phyloP scores from a whole-genome alignment of 306 rosid genomes.

The Ammopiptanthus mongolicus region DNA sequence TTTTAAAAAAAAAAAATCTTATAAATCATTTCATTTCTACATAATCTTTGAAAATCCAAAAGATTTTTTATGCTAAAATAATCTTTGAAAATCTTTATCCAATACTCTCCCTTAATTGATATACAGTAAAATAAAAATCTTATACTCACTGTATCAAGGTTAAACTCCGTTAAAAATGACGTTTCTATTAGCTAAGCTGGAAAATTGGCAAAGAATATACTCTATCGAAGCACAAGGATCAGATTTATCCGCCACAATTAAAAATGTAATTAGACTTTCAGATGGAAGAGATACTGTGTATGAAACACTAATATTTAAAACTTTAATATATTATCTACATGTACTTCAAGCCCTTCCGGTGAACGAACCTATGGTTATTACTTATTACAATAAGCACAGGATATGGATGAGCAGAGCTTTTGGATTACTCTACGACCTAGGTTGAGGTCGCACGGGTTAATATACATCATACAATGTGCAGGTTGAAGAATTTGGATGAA shows the following conservation, averaged over 20 bases:
- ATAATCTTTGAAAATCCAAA: no score
- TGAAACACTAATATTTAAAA: neutral
- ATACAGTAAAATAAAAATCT: no score
- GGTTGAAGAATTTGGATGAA: neutral
- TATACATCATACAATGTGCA: neutral
- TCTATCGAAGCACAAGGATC: neutral
- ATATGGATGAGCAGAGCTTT: neutral
- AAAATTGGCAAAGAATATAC: no score
- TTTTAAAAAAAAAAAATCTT: no score
- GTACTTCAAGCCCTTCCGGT: neutral
- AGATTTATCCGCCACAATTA: neutral
- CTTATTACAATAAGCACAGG: neutral
- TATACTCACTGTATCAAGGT: no score
- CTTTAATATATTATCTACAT: neutral
- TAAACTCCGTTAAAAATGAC: no score
- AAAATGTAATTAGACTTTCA: neutral
- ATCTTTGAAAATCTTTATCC: no score
- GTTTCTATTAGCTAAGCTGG: no score
- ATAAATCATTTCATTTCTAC: no score
- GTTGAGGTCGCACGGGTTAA: neutral
- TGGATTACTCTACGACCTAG: slow-evolving; percentile 2
- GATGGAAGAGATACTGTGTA: neutral
- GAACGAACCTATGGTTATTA: neutral
- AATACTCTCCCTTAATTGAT: no score
- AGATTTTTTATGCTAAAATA: no score